phyloP scores from a whole-genome alignment of 2,329 filamentous ascomycete genomes.

The Botrytis pseudocinerea region DNA sequence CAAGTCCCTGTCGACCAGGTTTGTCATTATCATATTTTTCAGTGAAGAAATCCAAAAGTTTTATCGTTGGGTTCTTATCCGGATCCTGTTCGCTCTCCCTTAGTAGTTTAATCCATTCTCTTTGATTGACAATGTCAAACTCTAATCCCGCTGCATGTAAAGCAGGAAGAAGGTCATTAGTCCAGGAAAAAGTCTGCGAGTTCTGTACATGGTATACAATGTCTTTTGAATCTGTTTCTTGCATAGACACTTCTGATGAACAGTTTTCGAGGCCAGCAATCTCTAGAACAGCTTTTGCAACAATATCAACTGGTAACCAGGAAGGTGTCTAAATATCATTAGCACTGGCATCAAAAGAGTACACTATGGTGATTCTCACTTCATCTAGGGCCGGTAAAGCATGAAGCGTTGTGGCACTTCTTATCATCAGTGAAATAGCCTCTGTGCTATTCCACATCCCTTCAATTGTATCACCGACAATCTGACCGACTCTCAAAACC shows the following conservation, averaged over 20 bases:
- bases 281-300: conserved; percentile 46
- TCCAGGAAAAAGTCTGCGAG: conserved; percentile 49
- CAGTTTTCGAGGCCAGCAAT: conserved; percentile 38
- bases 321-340: conserved; percentile 38
- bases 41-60: conserved; percentile 54
- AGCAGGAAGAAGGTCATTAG: conserved; percentile 52
- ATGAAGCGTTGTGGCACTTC: conserved; percentile 47
- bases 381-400: conserved; percentile 50
- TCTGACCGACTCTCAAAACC: conserved; percentile 52
- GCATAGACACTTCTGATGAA: neutral
- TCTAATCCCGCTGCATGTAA: conserved; percentile 48
- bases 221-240: conserved; percentile 27
- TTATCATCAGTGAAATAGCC: conserved; percentile 54
- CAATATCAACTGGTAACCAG: conserved; percentile 51
- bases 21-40: conserved; percentile 52
- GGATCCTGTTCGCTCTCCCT: conserved; percentile 51
- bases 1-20: conserved; percentile 42
- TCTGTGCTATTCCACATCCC: conserved; percentile 55
- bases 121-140: conserved; percentile 47
- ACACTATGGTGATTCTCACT: conserved; percentile 14
- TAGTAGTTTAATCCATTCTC: conserved; percentile 49
- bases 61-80: conserved; percentile 51
- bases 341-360: neutral
- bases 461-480: conserved; percentile 49
- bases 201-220: conserved; percentile 54